Percentiles rank a stretch among this genome's conserved stretches.
These are phyloP conservation scores for Jatropha multifida DNA, from an alignment of 441 rosid genomes.

Conservation along the genomic window DNA sequence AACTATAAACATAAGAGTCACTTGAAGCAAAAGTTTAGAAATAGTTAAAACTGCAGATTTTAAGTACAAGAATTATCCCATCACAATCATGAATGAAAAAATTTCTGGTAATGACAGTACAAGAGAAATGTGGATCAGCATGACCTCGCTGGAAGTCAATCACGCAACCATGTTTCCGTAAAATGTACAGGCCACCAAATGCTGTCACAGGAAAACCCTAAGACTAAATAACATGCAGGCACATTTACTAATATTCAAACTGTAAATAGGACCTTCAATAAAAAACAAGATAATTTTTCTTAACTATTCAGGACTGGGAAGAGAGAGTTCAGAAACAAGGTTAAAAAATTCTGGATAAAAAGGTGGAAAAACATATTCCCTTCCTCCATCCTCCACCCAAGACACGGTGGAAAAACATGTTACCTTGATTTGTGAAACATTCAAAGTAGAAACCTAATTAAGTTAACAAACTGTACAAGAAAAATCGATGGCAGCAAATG, in stretches of 20 bases:
- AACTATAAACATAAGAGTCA: background rate
- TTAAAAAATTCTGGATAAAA: background rate
- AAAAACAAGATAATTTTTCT: no score
- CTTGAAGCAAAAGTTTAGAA: background rate
- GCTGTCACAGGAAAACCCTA: background rate
- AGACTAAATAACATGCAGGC: background rate
- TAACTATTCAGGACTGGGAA: no score
- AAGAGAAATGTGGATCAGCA: background rate
- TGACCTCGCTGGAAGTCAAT: background rate
- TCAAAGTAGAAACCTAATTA: background rate
- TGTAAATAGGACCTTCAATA: background rate
- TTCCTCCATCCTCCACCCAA: background rate
- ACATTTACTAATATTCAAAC: no score
- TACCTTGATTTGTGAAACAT: background rate
- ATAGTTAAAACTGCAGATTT: background rate
- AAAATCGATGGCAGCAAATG: background rate
- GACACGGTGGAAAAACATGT: background rate
- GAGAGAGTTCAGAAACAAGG: background rate
- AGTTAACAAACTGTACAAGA: background rate
- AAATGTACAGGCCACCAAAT: background rate
- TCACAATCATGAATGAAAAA: background rate
- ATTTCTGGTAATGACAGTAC: background rate
- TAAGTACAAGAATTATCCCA: background rate
- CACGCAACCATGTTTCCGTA: background rate
- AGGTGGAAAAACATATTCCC: no score